These are phyloP conservation scores for Dactylellina drechsleri DNA, from an alignment of 2,329 filamentous ascomycete species.

Conservation along the genomic window DNA sequence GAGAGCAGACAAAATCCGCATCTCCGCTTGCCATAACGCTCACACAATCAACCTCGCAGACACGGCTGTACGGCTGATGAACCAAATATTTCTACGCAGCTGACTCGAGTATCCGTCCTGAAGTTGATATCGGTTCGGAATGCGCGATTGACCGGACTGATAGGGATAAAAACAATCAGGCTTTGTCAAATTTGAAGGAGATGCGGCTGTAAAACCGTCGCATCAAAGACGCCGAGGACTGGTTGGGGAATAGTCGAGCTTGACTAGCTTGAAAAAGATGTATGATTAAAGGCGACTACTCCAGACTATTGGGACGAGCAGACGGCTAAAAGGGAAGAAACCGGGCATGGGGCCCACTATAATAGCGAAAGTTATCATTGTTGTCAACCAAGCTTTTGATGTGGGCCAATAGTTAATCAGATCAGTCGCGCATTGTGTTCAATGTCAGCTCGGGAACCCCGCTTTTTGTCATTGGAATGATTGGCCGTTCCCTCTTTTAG, in stretches of 20 bases:
- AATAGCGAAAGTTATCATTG: conserved; percentile 31
- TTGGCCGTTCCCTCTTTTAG: conserved; percentile 9
- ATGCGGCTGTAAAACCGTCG: conserved; percentile 13
- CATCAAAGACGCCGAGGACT: conserved; percentile 29
- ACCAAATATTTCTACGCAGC: conserved; percentile 4
- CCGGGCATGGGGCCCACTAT: conserved; percentile 24
- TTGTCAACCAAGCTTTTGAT: conserved; percentile 35
- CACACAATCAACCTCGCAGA: too few species aligned
- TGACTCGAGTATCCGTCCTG: conserved; percentile 1
- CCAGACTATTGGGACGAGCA: conserved; percentile 4
- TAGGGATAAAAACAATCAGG: conserved; percentile 22
- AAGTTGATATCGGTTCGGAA: conserved; percentile 35
- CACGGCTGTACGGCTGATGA: too few species aligned
- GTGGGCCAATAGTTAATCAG: conserved; percentile 28
- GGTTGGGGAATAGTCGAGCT: neutral
- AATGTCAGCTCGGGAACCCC: conserved; percentile 40
- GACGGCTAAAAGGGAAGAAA: conserved; percentile 50
- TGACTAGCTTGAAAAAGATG: neutral
- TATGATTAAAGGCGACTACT: conserved; percentile 37
- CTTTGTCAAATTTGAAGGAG: neutral
- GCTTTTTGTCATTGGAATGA: conserved; percentile 31
- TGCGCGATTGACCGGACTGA: conserved; percentile 20
- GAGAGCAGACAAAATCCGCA: conserved; percentile 1
- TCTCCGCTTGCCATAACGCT: neutral
- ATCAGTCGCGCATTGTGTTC: conserved; percentile 36